Evolutionary conservation across 2,329 filamentous ascomycete species (phyloP), one percentile per base, ranked within the genome.

Genomic region (Grosmannia clavigera): DNA sequence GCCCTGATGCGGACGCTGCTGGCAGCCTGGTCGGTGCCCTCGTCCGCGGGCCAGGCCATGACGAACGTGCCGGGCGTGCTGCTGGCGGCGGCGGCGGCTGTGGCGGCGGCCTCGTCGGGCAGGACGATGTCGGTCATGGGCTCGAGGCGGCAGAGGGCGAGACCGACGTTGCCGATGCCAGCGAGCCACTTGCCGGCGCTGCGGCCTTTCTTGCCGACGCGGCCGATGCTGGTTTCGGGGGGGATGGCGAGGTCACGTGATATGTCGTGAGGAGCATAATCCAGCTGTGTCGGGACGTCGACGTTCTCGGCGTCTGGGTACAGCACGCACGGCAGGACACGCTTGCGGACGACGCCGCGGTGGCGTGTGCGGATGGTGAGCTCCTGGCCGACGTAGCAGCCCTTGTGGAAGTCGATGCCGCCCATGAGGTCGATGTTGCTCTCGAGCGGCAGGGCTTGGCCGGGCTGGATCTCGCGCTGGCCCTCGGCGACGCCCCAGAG

Each of bases 371-470:
- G 86, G 65, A 97, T 96, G 1, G 94, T 97, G 64, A 99, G 80
- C 72, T 99, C 94, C 74, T 99, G 94, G 0, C 94, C 94, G 9
- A 97, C 84, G 72, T 99, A 99, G 74, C 94, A 99, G 9, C 94
- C 94, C 75, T 99, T 99, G 69, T 84, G 84, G 75, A 94, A 99
- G 73, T 96, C 90, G 65, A 99, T 86, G 31, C 84, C 94, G 55
- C 82, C 81, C 80, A 89, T 89, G 62, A 89, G 75, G 72, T 99
- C 94, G 70, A 97, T 81, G 71, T 96, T 96, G 69, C 81, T 86
- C 73, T 97, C 92, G 72, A 92, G 86, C 1, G 94, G 92, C 59
- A 99, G 77, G 0, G 90, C 85, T 22, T 80, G 75, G 64, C 87
- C 87, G 61, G 79, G 75, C 7, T 82, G 71, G 25, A 99, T 85